Base-by-base conservation (phyloP, 2,329 filamentous ascomycete genomes). In the Cordyceps pruinosa region DNA sequence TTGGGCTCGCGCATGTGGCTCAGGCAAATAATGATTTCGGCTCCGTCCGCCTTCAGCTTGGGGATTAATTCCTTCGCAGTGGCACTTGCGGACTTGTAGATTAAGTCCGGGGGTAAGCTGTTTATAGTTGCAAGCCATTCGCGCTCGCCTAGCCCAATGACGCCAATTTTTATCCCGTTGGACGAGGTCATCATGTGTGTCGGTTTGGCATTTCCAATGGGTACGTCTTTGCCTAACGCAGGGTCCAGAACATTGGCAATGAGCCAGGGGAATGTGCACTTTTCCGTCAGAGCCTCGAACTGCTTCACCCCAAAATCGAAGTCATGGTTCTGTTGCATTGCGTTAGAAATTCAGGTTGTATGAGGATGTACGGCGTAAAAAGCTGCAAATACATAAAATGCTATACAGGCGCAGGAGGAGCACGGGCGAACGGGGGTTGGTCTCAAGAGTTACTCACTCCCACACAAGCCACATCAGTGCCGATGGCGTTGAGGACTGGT, bases 91-190 rank as follows among this genome's bases (percentile, higher is more conserved):
- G 89, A 92, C 66, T 85, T 85, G 76, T 94, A 96, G 62, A 90
- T 83, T 54, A 97, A 77, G 63, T 90, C 79, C 0, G 91, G 90
- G 0, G 91, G 92, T 9, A 96, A 75, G 13, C 84, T 83, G 72
- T 96, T 96, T 72, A 96, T 92, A 0, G 90, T 96, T 59, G 86
- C 90, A 13, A 96, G 81, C 87, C 90, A 96, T 70, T 96, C 90
- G 49, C 89, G 80, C 74, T 96, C 91, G 1, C 88, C 91, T 2
- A 97, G 77, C 0, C 92, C 91, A 56, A 96, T 87, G 44, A 96
- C 77, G 10, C 92, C 91, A 41, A 96, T 79, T 66, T 92, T 94
- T 71, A 96, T 80, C 25, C 91, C 91, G 69, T 92, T 92, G 12
- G 88, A 90, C 0, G 88, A 79, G 3, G 86, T 90, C 57, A 96